Evolutionary conservation across 2,329 filamentous ascomycete species (phyloP).

Genomic region (Alternaria ethzedia): DNA sequence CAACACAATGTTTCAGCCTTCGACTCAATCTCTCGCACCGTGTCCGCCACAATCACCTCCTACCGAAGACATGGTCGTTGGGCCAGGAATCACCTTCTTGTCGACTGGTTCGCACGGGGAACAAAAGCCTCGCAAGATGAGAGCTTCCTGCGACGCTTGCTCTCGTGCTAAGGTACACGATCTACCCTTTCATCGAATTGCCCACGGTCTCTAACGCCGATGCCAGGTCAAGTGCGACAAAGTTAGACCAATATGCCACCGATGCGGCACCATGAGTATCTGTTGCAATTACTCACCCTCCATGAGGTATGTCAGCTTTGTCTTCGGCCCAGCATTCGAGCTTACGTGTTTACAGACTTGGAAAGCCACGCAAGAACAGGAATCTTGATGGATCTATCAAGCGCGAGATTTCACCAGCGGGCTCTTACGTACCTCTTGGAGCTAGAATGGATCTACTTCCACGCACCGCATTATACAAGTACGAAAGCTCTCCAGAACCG

Average conservation of each 20-base stretch:
- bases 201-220: conserved; percentile 5
- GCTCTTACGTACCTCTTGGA: conserved; percentile 38
- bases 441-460: conserved; percentile 41
- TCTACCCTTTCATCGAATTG: neutral
- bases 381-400: conserved; percentile 45
- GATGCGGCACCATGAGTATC: conserved; percentile 47
- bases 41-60: conserved; percentile 32
- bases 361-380: conserved; percentile 47
- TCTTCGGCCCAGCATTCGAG: neutral
- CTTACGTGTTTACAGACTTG: conserved; percentile 36
- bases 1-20: conserved; percentile 39
- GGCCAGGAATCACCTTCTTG: conserved; percentile 26
- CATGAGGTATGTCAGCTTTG: conserved; percentile 42
- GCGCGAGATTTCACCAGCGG: conserved; percentile 43
- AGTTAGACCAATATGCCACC: conserved; percentile 45
- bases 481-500: conserved; percentile 47
- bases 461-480: conserved; percentile 35
- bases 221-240: conserved; percentile 47
- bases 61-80: conserved; percentile 30
- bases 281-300: conserved; percentile 50
- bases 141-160: conserved; percentile 48
- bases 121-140: conserved; percentile 45
- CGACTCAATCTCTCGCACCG: conserved; percentile 32
- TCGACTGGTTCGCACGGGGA: conserved; percentile 31
- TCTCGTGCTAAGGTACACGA: conserved; percentile 42